phyloP scores from a whole-genome alignment of 306 rosid species.

The Argentina anserina region DNA sequence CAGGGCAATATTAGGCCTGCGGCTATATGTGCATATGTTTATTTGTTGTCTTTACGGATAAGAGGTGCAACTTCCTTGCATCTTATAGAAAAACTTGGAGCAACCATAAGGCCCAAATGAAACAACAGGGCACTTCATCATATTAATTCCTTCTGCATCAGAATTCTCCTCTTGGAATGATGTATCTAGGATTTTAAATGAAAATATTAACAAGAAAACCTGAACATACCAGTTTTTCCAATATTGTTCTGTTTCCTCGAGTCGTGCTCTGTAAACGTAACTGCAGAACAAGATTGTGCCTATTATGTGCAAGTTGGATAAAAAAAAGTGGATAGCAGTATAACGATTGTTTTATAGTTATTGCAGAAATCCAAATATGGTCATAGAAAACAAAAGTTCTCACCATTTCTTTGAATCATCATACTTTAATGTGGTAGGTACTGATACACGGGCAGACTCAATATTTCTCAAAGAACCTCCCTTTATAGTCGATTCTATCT shows the following conservation, averaged over 20 bases:
- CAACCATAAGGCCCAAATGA: background rate
- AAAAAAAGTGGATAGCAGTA: slow-evolving; percentile 12
- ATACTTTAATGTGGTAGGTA: slow-evolving; percentile 76
- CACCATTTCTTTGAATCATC: slow-evolving; percentile 89
- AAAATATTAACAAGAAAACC: background rate
- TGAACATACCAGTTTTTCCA: slow-evolving; percentile 89
- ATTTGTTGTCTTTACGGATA: background rate
- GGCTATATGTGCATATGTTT: background rate
- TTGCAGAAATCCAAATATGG: slow-evolving; percentile 4
- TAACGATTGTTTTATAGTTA: background rate
- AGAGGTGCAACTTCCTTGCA: background rate
- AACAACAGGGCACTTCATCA: no score
- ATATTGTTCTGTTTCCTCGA: slow-evolving; percentile 87
- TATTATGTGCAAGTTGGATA: slow-evolving; percentile 19
- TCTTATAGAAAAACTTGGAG: background rate
- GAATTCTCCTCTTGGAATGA: background rate
- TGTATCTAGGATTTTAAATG: background rate
- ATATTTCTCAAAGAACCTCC: slow-evolving; percentile 78
- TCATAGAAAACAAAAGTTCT: slow-evolving; percentile 11
- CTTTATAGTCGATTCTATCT: slow-evolving; percentile 90
- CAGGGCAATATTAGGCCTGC: background rate
- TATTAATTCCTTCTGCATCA: background rate
- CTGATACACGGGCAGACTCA: slow-evolving; percentile 87
- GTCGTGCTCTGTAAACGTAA: slow-evolving; percentile 63
- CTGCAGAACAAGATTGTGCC: slow-evolving; percentile 52